A percentile compares a stretch with the other conserved stretches of the same genome.
Conservation (phyloP, 371 early-diverging fungal species). For the Mucor racemosus region DNA sequence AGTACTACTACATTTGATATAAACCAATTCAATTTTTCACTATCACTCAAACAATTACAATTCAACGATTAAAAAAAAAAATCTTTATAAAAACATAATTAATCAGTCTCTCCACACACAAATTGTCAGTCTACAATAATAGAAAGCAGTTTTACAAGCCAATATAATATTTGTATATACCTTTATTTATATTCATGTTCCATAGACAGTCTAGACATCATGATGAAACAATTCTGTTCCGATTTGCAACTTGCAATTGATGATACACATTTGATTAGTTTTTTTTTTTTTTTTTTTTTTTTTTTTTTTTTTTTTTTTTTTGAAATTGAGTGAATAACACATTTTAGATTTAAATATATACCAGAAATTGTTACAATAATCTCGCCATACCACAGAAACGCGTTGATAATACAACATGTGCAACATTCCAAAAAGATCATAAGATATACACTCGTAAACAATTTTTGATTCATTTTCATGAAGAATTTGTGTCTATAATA, state of each 20-base stretch:
- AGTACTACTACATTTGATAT: slow-evolving; percentile 8
- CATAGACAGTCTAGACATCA: background rate
- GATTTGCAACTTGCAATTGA: too few relatives aligned
- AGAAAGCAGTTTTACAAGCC: background rate
- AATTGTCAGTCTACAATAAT: background rate
- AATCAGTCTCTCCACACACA: background rate
- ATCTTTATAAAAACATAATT: background rate
- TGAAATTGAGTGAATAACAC: too few relatives aligned
- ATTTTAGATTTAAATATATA: too few relatives aligned
- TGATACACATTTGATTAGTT: background rate
- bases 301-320: too few relatives aligned
- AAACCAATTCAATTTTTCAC: slow-evolving; percentile 6
- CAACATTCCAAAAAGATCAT: background rate
- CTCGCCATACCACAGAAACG: background rate
- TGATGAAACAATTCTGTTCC: too few relatives aligned
- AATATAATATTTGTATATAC: too few relatives aligned
- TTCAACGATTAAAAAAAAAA: slow-evolving; percentile 9
- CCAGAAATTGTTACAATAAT: too few relatives aligned
- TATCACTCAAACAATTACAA: slow-evolving; percentile 5
- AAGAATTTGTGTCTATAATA: too few relatives aligned
- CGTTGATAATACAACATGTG: background rate
- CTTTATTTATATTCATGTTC: too few relatives aligned
- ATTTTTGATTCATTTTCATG: too few relatives aligned
- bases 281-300: too few relatives aligned
- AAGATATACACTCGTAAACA: background rate